These are phyloP conservation scores for Didymella glomerata DNA, from an alignment of 2,329 filamentous ascomycete genomes.

Conservation along the genomic window DNA sequence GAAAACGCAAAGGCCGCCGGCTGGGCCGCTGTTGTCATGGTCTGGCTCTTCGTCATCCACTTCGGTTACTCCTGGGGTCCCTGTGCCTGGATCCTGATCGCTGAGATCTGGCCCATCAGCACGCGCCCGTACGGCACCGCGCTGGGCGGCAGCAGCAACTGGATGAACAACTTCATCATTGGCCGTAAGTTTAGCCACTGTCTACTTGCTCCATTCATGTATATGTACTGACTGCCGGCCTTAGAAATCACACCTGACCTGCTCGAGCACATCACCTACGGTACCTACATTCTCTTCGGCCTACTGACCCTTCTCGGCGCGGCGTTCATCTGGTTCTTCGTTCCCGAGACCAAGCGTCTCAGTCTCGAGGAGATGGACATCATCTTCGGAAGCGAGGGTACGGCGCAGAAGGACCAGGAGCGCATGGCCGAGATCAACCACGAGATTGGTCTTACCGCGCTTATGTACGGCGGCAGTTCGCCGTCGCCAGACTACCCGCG, in stretches of 20 bases:
- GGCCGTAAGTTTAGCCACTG: slow-evolving; percentile 52
- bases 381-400: slow-evolving; percentile 71
- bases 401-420: slow-evolving; percentile 71
- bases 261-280: slow-evolving; percentile 70
- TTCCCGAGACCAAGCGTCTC: slow-evolving; percentile 64
- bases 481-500: not conserved
- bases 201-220: too few species aligned
- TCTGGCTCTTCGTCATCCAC: slow-evolving; percentile 78
- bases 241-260: slow-evolving; percentile 71
- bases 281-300: slow-evolving; percentile 77
- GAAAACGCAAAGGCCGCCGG: slow-evolving; percentile 66
- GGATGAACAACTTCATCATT: slow-evolving; percentile 67
- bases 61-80: slow-evolving; percentile 82
- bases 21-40: slow-evolving; percentile 74
- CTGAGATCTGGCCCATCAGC: slow-evolving; percentile 77
- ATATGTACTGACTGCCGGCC: too few species aligned
- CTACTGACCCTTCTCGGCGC: slow-evolving; percentile 69
- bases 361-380: slow-evolving; percentile 68
- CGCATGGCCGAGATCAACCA: slow-evolving; percentile 76
- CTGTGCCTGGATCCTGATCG: slow-evolving; percentile 76
- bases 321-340: slow-evolving; percentile 60
- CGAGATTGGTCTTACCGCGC: slow-evolving; percentile 69
- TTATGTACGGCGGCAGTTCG: slow-evolving; percentile 21
- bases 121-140: slow-evolving; percentile 74
- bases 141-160: slow-evolving; percentile 64